A percentile compares a stretch with the other conserved stretches of the same genome.
Conservation (phyloP, 2,329 filamentous ascomycete genomes). For the Fusarium globosum region DNA sequence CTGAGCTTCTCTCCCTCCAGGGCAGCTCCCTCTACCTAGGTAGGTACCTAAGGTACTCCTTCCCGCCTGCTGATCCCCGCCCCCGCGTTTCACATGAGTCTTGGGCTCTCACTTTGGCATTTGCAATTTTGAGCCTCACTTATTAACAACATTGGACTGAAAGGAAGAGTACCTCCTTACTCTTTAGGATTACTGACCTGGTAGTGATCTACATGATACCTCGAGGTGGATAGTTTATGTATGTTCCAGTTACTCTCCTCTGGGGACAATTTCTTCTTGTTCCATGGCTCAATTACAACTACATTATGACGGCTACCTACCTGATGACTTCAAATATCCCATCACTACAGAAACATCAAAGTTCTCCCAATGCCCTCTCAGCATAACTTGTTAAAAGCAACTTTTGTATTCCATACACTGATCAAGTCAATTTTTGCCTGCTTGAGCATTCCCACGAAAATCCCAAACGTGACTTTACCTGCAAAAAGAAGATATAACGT, state of each 20-base stretch:
- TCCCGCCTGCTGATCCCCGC: constrained; percentile 21
- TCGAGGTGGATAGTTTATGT: not conserved
- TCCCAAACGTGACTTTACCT: constrained; percentile 6
- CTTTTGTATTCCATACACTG: constrained; percentile 41
- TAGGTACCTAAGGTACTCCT: not conserved
- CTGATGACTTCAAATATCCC: not conserved
- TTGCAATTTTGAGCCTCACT: constrained; percentile 6
- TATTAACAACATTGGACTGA: not conserved
- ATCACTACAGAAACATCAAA: constrained; percentile 8
- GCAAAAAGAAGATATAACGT: constrained; percentile 17
- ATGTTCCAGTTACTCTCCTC: not conserved
- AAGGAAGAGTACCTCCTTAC: not conserved
- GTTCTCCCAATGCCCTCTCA: not conserved
- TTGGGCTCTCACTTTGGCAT: not conserved
- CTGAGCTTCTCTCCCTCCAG: constrained; percentile 5
- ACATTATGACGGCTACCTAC: too few species aligned
- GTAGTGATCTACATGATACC: not conserved
- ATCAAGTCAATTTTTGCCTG: constrained; percentile 40
- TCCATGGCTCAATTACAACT: not conserved
- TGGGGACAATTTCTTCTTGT: not conserved
- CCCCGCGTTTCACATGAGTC: constrained; percentile 31
- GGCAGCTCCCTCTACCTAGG: not conserved
- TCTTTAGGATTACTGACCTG: not conserved
- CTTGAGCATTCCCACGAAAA: constrained; percentile 17
- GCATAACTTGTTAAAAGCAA: constrained; percentile 22